Base-by-base conservation (phyloP, 352 stramenopile genomes). In the Pilasporangium apinafurcum region DNA sequence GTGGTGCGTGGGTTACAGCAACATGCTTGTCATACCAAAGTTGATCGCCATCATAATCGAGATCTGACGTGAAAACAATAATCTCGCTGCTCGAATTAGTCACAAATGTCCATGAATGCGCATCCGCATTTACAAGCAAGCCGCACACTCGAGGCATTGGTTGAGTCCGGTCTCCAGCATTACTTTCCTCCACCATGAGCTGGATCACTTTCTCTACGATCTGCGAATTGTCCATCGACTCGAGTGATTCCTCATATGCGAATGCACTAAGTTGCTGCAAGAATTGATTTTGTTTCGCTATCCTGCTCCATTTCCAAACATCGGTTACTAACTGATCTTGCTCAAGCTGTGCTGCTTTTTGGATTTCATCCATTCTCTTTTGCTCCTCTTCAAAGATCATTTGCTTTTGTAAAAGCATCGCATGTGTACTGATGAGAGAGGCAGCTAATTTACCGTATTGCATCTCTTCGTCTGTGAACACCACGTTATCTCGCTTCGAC, bases 401-500 rank as follows among this genome's bases (percentile, higher is more conserved):
- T 22, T 46, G 28, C 8, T 38, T 13, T 17, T 16, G 30, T 20
- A 56, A 27, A 5, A 30, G 8, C 17, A 22, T 9, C 17, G 44
- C 48, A 37, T 50, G 48, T 14, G 12, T 13, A 30, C 48, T 50
- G 16, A 51, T 9, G 9, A 56, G 31, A n/a, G 16, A 37, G 3
- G 40, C 29, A 4, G 36, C 27, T 18, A 50, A 32, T 3, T 22
- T 18, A 2, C 40, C 41, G 14, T 51, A 22, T 20, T 40, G 28
- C 3, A 17, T 29, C 8, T 56, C 48, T 21, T 56, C 41, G 10
- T 25, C 28, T 29, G 48, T 56, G 14, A 56, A 56, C 2, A 29
- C 21, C 18, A 35, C 22, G 5, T 25, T 13, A 5, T 12, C 26
- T 30, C n/a, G 34, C 27, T 37, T 50, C 16, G 48, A 45, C 22